Conservation (phyloP, 129 eudicot species). For the Lactuca saligna region DNA sequence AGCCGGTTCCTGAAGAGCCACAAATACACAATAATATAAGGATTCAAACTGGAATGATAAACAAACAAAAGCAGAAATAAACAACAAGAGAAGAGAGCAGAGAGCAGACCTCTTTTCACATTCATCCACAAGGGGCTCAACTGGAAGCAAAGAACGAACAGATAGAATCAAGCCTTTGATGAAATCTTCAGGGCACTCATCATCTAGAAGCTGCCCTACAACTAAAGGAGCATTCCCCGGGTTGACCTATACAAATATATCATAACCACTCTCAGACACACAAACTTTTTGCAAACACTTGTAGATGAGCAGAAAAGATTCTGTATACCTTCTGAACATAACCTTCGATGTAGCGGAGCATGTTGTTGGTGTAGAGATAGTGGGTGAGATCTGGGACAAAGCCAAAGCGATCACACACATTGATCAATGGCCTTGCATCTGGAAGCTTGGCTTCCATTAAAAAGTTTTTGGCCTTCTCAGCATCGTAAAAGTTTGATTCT, state of each 20-base stretch:
- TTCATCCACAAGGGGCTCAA: conserved; percentile 95
- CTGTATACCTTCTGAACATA: conserved; percentile 87
- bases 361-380: conserved; percentile 83
- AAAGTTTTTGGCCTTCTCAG: conserved; percentile 94
- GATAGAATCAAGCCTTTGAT: conserved; percentile 91
- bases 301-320: not conserved
- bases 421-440: conserved; percentile 96
- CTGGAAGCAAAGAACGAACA: conserved; percentile 96
- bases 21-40: conserved; percentile 27
- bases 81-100: too few relatives aligned
- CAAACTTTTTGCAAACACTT: not conserved
- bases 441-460: conserved; percentile 99
- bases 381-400: conserved; percentile 97
- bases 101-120: conserved; percentile 80
- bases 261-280: conserved; percentile 7
- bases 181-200: conserved; percentile 99
- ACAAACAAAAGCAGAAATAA: not conserved
- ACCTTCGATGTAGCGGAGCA: conserved; percentile 99
- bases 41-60: conserved; percentile 7
- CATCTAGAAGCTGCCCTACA: conserved; percentile 94
- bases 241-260: conserved; percentile 58
- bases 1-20: conserved; percentile 82
- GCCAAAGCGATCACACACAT: conserved; percentile 95
- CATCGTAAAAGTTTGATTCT: conserved; percentile 91
- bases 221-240: conserved; percentile 98